These are phyloP conservation scores for Phytopythium cucurbitacearum DNA, from an alignment of 352 stramenopile species.

Conservation along the genomic window DNA sequence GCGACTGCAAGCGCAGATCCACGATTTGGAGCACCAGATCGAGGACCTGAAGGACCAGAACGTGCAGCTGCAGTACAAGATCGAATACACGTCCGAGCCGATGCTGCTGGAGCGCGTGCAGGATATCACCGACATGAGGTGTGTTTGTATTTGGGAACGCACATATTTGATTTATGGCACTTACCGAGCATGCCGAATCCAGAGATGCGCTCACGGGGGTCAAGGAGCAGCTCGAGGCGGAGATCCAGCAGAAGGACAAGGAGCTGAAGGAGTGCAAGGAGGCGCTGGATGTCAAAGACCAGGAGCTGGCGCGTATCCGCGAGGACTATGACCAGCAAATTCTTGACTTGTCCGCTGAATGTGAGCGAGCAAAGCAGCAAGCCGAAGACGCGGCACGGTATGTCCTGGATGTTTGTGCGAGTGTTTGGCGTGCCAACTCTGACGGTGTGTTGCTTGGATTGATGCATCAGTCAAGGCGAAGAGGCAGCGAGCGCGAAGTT, in stretches of 20 bases:
- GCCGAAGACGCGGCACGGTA: conserved; percentile 20
- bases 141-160: neutral
- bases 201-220: conserved; percentile 57
- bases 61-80: conserved; percentile 80
- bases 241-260: conserved; percentile 66
- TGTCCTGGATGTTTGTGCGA: neutral
- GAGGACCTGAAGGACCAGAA: conserved; percentile 79
- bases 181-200: no score
- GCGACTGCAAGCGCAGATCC: conserved; percentile 31
- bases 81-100: conserved; percentile 76
- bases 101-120: conserved; percentile 81
- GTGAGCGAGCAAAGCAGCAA: conserved; percentile 29
- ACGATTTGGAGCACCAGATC: conserved; percentile 45
- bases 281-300: conserved; percentile 33
- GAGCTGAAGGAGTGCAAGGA: conserved; percentile 32
- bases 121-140: conserved; percentile 77
- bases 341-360: conserved; percentile 23
- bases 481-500: conserved; percentile 13
- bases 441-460: no score
- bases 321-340: conserved; percentile 39
- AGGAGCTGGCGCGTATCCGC: conserved; percentile 25
- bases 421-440: no score
- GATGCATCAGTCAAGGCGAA: conserved; percentile 6
- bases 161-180: neutral
- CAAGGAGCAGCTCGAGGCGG: conserved; percentile 62